A percentile compares a stretch with the other conserved stretches of the same genome.
These are phyloP conservation scores for Aspergillus phoenicis DNA, from an alignment of 2,329 filamentous ascomycete species.

Conservation along the genomic window DNA sequence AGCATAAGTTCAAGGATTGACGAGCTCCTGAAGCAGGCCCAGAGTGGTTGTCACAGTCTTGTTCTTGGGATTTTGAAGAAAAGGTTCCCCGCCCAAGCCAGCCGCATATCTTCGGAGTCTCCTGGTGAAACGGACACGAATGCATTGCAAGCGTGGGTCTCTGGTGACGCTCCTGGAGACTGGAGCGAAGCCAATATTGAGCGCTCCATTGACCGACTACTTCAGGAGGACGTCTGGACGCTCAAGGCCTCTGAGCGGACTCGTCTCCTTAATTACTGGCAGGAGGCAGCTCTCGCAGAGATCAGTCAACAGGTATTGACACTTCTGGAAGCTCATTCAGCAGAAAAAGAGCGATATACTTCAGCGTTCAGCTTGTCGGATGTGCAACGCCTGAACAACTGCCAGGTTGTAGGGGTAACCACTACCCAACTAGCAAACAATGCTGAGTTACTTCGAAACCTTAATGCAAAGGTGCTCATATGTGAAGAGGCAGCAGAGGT, in stretches of 20 bases:
- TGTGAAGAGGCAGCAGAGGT: constrained; percentile 19
- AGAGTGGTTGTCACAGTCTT: not conserved
- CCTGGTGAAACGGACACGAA: not conserved
- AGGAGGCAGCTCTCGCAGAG: not conserved
- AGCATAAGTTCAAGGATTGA: not conserved
- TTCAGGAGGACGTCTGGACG: not conserved
- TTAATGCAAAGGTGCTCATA: constrained; percentile 9
- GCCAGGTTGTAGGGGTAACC: constrained; percentile 13
- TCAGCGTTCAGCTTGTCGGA: not conserved
- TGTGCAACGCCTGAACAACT: constrained; percentile 1
- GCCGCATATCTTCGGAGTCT: not conserved
- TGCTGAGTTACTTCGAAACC: not conserved
- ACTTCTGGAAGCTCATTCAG: not conserved
- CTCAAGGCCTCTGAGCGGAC: not conserved
- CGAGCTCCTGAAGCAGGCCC: not conserved
- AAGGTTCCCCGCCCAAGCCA: not conserved
- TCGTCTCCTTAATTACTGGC: not conserved
- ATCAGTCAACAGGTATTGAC: not conserved
- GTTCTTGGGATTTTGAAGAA: not conserved
- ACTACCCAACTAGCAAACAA: constrained; percentile 14
- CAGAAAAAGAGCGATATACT: not conserved
- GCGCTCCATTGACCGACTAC: constrained; percentile 7
- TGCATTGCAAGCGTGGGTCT: not conserved
- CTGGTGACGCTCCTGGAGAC: constrained; percentile 5
- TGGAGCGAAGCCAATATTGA: not conserved